Base-by-base conservation (phyloP, 2,329 filamentous ascomycete species). In the Elsinoe perseae region DNA sequence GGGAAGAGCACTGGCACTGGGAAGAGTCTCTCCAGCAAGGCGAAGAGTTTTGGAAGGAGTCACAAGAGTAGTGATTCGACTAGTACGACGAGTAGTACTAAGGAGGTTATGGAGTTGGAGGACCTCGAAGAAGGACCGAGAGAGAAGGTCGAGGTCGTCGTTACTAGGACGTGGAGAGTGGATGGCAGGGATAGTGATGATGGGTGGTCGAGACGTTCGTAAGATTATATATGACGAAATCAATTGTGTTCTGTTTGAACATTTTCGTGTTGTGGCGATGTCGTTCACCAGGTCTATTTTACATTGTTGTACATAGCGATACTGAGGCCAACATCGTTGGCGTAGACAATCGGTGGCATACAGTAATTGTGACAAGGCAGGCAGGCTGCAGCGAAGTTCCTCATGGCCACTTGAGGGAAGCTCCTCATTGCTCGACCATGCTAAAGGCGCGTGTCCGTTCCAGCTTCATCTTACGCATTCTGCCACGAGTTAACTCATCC, bases 101-200 rank as follows among this genome's bases (percentile, higher is more conserved):
- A 56, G 53, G 53, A 48, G 10, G 53, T 56, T 10, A 32, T 56
- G 53, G 53, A 56, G 53, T 32, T 56, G 53, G 40, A 30, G 18
- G 40, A 46, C 9, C 8, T 56, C n/a, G 53, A 56, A 16, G 48
- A 52, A 30, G 48, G 48, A 4, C 25, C 25, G 48, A 52, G 48
- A 30, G 48, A 52, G 48, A 52, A 52, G 48, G 20, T 52, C 7
- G 48, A 52, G 20, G 48, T 52, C 10, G 32, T 52, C 6, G 48
- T 52, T 20, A 52, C 48, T 9, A 34, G 48, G 48, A 52, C 48
- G 8, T 52, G 48, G 48, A 38, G 18, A n/a, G 48, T 52, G 48
- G 30, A 52, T 52, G 48, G 30, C 5, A 20, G 28, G 16, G 48
- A 20, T 12, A 16, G 32, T 18, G 48, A 38, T 36, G 32, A 36